These are phyloP conservation scores for Rhytidhysteron rufulum DNA, from an alignment of 2,329 filamentous ascomycete genomes.

Conservation along the genomic window DNA sequence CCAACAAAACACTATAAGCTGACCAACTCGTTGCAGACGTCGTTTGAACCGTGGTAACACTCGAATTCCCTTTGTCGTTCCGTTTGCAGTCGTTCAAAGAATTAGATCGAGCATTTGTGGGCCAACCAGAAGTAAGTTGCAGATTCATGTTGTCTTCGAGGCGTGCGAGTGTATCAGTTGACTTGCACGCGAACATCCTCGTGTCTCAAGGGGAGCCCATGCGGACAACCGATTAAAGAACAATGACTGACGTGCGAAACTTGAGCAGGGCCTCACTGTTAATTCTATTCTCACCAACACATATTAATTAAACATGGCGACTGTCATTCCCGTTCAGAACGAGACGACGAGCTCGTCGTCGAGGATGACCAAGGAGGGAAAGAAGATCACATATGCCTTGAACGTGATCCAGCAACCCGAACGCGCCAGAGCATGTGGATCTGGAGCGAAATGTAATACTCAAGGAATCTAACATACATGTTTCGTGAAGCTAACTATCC, in stretches of 20 bases:
- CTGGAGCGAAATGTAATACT: slow-evolving; percentile 80
- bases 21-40: not conserved
- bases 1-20: not conserved
- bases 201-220: not conserved
- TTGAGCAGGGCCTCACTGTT: not conserved
- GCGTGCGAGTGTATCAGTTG: not conserved
- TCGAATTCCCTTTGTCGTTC: not conserved
- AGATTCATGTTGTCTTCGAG: not conserved
- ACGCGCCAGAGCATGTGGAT: slow-evolving; percentile 89
- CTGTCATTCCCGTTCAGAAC: slow-evolving; percentile 51
- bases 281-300: not conserved
- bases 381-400: slow-evolving; percentile 75
- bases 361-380: slow-evolving; percentile 68
- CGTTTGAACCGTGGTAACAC: not conserved
- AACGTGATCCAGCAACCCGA: slow-evolving; percentile 91
- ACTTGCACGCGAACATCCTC: not conserved
- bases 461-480: not conserved
- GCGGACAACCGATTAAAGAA: not conserved
- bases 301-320: slow-evolving; percentile 20
- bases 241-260: not conserved
- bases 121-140: not conserved
- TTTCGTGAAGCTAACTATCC: slow-evolving; percentile 14
- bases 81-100: not conserved
- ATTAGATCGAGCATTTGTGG: not conserved
- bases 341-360: slow-evolving; percentile 52